A percentile compares a stretch with the other conserved stretches of the same genome.
Conservation (phyloP, 2,329 filamentous ascomycete genomes). For the Fusarium austroafricanum region DNA sequence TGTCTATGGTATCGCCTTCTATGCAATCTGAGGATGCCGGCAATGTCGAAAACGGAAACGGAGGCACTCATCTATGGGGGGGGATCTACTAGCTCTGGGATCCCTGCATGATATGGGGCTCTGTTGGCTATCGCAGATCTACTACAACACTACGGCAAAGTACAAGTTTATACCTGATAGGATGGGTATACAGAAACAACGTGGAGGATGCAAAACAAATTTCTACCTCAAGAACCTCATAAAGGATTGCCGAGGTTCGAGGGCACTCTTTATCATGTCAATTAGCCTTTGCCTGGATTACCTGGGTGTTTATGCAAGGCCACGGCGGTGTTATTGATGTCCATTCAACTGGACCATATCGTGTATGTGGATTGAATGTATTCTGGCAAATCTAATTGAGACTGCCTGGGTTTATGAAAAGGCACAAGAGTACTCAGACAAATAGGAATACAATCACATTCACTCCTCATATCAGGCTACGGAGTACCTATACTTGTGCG, state of each 20-base stretch:
- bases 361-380: background rate
- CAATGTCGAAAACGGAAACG: slow-evolving; percentile 25
- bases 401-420: background rate
- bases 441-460: slow-evolving; percentile 2
- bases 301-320: background rate
- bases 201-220: background rate
- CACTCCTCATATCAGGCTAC: too few species aligned
- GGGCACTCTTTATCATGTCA: background rate
- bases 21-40: slow-evolving; percentile 31
- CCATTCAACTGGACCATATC: background rate
- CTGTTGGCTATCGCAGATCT: too few species aligned
- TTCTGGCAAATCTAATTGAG: background rate
- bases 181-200: slow-evolving; percentile 15
- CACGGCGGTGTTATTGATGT: background rate
- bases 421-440: background rate
- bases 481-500: too few species aligned
- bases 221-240: background rate
- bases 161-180: slow-evolving; percentile 2
- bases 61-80: slow-evolving; percentile 21
- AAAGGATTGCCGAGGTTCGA: background rate
- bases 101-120: too few species aligned
- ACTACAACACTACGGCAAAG: background rate
- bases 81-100: background rate
- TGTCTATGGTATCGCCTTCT: slow-evolving; percentile 13
- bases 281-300: background rate